Percentiles rank a stretch among this genome's conserved stretches.
Conservation (phyloP, 257 asterid genomes). For the Solanum chaucha region DNA sequence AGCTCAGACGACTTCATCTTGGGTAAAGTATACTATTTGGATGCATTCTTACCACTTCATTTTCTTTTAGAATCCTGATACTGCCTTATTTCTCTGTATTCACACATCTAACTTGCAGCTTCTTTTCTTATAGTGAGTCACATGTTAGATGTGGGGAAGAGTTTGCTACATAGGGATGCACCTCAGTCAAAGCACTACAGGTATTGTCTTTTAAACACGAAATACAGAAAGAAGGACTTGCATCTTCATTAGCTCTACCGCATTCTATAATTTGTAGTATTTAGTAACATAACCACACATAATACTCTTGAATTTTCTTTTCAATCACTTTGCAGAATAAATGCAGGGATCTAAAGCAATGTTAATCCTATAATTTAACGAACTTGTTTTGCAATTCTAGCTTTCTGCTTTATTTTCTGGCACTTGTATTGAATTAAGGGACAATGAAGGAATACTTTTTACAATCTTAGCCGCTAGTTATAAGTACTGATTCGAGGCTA, state of each 20-base stretch:
- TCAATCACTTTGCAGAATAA: background rate
- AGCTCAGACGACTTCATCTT: constrained; percentile 46
- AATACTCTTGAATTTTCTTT: background rate
- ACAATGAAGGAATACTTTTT: background rate
- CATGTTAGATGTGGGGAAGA: constrained; percentile 74
- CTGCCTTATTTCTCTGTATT: background rate
- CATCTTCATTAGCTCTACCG: background rate
- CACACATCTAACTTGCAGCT: constrained; percentile 5
- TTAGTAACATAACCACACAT: background rate
- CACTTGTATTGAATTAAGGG: background rate
- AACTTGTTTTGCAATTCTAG: background rate
- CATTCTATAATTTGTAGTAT: background rate
- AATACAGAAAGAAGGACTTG: background rate
- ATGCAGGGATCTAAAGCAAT: background rate
- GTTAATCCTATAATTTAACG: too few species aligned
- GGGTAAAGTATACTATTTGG: constrained; percentile 19
- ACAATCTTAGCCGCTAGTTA: background rate
- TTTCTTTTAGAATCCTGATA: background rate
- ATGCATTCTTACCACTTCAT: background rate
- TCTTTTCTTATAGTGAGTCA: constrained; percentile 41
- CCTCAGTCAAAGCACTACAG: constrained; percentile 53
- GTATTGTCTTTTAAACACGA: constrained; percentile 18
- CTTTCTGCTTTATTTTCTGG: background rate
- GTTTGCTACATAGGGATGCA: constrained; percentile 56
- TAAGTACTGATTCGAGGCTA: background rate